A percentile compares a stretch with the other conserved stretches of the same genome.
These are phyloP conservation scores for Ziziphus jujuba DNA, from an alignment of 306 rosid species.

Conservation along the genomic window DNA sequence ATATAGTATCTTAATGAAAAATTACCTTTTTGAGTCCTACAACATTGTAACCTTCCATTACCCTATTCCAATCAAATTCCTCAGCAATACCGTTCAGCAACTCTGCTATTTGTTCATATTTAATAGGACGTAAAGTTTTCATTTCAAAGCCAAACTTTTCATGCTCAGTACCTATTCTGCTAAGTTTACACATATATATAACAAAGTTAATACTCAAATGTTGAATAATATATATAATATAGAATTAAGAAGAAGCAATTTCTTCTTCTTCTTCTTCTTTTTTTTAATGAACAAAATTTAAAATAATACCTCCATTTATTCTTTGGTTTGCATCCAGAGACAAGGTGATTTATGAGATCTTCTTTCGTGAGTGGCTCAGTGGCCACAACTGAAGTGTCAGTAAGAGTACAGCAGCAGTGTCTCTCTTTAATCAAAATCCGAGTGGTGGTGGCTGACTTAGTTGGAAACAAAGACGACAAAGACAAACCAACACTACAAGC, in stretches of 20 bases:
- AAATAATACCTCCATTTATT: constrained; percentile 72
- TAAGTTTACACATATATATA: too few relatives aligned
- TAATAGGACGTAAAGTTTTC: constrained; percentile 69
- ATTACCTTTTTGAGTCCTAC: constrained; percentile 7
- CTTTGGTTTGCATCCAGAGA: constrained; percentile 59
- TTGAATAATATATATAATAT: neutral
- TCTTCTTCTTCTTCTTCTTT: too few relatives aligned
- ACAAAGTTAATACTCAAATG: constrained; percentile 36
- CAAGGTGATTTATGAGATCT: constrained; percentile 73
- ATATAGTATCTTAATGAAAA: neutral
- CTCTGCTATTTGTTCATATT: constrained; percentile 75
- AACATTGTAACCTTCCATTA: neutral
- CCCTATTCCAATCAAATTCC: neutral
- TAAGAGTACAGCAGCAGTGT: too few relatives aligned
- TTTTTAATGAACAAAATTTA: neutral
- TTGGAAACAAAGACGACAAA: too few relatives aligned
- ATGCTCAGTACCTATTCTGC: constrained; percentile 95
- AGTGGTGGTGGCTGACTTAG: too few relatives aligned
- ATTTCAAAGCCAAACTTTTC: constrained; percentile 91
- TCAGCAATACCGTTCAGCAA: constrained; percentile 37
- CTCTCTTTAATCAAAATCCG: too few relatives aligned
- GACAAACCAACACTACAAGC: too few relatives aligned
- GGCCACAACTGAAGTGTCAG: constrained; percentile 65
- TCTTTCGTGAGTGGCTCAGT: constrained; percentile 63
- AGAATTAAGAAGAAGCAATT: neutral